Base-by-base conservation (phyloP, 169 alveolate genomes). In the Babesia divergens region DNA sequence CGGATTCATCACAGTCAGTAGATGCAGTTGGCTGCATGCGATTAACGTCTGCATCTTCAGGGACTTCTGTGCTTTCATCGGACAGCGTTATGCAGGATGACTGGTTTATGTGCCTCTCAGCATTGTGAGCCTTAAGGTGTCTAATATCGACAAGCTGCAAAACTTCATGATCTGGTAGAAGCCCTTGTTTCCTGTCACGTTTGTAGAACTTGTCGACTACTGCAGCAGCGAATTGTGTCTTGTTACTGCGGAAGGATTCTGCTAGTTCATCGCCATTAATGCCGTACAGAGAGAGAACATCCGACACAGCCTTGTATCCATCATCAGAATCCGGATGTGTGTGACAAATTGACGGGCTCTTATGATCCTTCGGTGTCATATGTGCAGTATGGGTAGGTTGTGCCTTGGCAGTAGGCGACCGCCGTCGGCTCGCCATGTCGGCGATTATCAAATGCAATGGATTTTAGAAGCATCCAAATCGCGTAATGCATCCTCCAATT, bases 221-320 rank as follows among this genome's bases (percentile, higher is more conserved):
- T 16, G 72, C 59, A 6, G 5, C 31, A 49, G 72, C 72, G 32
- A 62, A 62, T 0, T 24, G 60, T 13, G 59, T 42, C 53, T 43
- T 62, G 35, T 47, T 43, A 1, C 46, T 26, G 5, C 28, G 58
- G 49, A 9, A 62, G 16, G 35, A 29, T 24, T 43, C 60, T 1
- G 9, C 43, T 3, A 62, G 49, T 2, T 50, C 72, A 20, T 24
- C 31, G 22, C 31, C 49, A 11, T 62, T 50, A 13, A 62, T 46
- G 59, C 72, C 72, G 59, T 62, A 62, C 0, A 62, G 43, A 16
- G 46, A 3, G 26, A 62, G 13, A 24, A 62, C 20, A 26, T 62
- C 47, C 51, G 49, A 29, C 13, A 62, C 35, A 22, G 49, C 34
- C 0, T 9, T 32, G 49, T 62, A 62, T 11, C 20, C 35, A 24